Base-by-base conservation (phyloP, 2,329 filamentous ascomycete species). In the Colletotrichum higginsianum region DNA sequence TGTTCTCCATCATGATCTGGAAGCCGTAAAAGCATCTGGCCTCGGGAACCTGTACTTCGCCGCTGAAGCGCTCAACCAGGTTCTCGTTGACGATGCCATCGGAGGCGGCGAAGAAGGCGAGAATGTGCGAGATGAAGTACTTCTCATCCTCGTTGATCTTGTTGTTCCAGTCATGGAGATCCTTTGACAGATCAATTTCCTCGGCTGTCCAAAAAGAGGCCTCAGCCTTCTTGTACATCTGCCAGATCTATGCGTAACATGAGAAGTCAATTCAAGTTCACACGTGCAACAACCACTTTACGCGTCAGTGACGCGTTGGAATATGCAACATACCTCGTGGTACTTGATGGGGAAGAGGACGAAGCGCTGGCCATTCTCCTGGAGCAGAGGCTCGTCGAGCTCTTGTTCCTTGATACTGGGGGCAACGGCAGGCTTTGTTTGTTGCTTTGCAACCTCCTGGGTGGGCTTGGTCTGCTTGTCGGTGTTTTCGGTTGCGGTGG, bases 1-100 rank as follows among this genome's bases (percentile, higher is more conserved):
- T 98, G 87, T 99, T 99, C 89, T 99, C 96, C 94, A 99, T 98
- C 96, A 99, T 99, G 87, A 98, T 98, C 88, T 99, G 96, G 90
- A 99, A 99, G 75, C 96, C 96, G 84, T 99, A 99, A 90, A 99
- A 99, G 91, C 96, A 99, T 79, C 96, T 95, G 75, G 96, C 96
- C 86, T 99, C 96, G 13, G 96, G 96, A 71, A 98, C 92, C 86
- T 99, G 96, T 40, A 99, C 96, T 85, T 99, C 96, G 75, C 90
- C 92, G 79, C 94, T 97, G 91, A 99, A 99, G 75, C 96, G 94
- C 90, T 98, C 95, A 72, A 99, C 92, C 30, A 99, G 89, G 88
- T 99, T 99, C 90, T 99, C 96, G 82, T 99, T 99, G 88, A 99
- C 96, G 76, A 99, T 99, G 80, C 96, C 96, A 80, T 99, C 96